Percentiles rank a stretch among this genome's conserved stretches.
Evolutionary conservation across 768 basidiomycete species (phyloP).

Genomic region (Strobilomyces echinocephalus): DNA sequence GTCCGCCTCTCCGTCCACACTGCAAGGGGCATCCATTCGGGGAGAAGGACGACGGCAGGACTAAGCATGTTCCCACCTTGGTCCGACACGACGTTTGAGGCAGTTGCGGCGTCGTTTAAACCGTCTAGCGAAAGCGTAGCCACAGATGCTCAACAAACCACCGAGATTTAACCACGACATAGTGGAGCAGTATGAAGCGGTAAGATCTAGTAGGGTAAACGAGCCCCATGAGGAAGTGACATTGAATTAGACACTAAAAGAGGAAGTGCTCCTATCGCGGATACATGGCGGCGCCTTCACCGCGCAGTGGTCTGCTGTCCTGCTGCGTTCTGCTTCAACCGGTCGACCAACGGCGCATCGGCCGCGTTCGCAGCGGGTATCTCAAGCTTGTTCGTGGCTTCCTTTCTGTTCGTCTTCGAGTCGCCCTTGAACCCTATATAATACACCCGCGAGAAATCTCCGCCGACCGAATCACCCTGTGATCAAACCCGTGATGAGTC

Average conservation of each 20-base stretch:
- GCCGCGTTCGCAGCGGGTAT: constrained; percentile 79
- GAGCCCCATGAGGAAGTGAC: neutral
- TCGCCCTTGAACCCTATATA: constrained; percentile 85
- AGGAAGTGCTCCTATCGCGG: constrained; percentile 3
- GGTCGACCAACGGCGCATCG: constrained; percentile 64
- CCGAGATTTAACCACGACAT: neutral
- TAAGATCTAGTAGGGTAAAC: too few relatives aligned
- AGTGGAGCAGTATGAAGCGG: neutral
- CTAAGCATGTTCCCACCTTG: neutral
- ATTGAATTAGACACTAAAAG: neutral
- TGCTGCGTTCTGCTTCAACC: constrained; percentile 50
- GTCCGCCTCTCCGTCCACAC: neutral
- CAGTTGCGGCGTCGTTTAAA: neutral
- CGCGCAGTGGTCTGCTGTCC: constrained; percentile 63
- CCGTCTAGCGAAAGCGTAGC: neutral
- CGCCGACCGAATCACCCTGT: constrained; percentile 66
- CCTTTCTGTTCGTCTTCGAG: constrained; percentile 46
- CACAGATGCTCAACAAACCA: neutral
- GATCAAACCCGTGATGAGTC: constrained; percentile 14
- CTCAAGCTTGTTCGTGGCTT: constrained; percentile 59
- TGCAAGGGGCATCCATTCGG: neutral
- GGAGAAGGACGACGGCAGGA: neutral
- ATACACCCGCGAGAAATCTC: constrained; percentile 62
- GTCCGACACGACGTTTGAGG: neutral
- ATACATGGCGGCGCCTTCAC: constrained; percentile 16